These are phyloP conservation scores for Aristolochia californica DNA, from an alignment of 164 flowering plant genomes.

Conservation along the genomic window DNA sequence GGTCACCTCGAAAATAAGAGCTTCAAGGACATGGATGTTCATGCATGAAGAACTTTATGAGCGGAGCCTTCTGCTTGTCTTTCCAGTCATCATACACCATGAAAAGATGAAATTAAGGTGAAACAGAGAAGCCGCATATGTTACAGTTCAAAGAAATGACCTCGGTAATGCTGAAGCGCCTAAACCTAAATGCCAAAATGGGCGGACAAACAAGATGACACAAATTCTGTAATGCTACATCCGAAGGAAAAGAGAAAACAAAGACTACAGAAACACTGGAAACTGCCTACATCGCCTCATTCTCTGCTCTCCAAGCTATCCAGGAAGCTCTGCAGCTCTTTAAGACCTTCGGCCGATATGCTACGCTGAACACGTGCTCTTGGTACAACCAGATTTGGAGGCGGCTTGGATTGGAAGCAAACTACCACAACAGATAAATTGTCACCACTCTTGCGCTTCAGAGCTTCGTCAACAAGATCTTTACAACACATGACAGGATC, in stretches of 20 bases:
- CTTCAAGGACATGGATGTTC: neutral
- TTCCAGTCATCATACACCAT: neutral
- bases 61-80: neutral
- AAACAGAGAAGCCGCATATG: constrained; percentile 46
- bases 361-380: constrained; percentile 70
- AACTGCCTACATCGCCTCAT: neutral
- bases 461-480: constrained; percentile 77
- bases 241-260: neutral
- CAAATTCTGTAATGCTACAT: neutral
- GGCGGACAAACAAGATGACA: neutral
- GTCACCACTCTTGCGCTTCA: constrained; percentile 78
- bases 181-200: constrained; percentile 1
- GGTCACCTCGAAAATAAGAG: neutral
- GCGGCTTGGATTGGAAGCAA: constrained; percentile 67
- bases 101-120: neutral
- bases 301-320: constrained; percentile 31
- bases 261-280: neutral
- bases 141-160: constrained; percentile 41
- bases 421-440: constrained; percentile 75
- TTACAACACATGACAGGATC: constrained; percentile 63
- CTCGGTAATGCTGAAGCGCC: constrained; percentile 19
- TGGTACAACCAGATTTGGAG: constrained; percentile 68
- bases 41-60: neutral
- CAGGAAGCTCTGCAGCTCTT: constrained; percentile 78
- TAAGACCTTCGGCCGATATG: constrained; percentile 83